Conservation (phyloP, 257 asterid species). For the Jacaranda mimosifolia region DNA sequence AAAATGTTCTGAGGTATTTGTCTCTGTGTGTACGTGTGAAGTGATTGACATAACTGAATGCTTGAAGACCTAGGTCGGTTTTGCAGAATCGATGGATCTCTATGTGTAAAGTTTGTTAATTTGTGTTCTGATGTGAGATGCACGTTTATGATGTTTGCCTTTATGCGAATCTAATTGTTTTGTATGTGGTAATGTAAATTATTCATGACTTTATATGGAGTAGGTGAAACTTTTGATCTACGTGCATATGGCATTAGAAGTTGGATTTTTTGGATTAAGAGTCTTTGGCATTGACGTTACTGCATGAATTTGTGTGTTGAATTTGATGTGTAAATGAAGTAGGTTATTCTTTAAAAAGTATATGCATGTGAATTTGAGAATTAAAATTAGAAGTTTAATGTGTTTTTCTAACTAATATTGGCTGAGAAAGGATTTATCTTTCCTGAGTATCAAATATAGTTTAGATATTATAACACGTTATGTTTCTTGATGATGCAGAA, state of each 20-base stretch:
- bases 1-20: neutral
- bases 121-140: neutral
- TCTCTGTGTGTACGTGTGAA: neutral
- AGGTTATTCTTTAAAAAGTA: neutral
- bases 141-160: neutral
- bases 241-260: neutral
- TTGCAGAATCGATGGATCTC: neutral
- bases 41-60: neutral
- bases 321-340: constrained; percentile 2
- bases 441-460: neutral
- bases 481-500: constrained; percentile 32
- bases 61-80: neutral
- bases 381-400: neutral
- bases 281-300: neutral
- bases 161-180: neutral
- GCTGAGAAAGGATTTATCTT: neutral
- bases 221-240: neutral
- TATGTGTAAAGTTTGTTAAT: neutral
- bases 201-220: neutral
- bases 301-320: neutral
- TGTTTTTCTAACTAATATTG: neutral
- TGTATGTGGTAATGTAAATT: neutral
- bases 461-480: neutral
- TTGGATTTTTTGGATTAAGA: neutral
- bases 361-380: neutral